phyloP scores from a whole-genome alignment of 1,139 yeast species.

The Suhomyces choctaworum region DNA sequence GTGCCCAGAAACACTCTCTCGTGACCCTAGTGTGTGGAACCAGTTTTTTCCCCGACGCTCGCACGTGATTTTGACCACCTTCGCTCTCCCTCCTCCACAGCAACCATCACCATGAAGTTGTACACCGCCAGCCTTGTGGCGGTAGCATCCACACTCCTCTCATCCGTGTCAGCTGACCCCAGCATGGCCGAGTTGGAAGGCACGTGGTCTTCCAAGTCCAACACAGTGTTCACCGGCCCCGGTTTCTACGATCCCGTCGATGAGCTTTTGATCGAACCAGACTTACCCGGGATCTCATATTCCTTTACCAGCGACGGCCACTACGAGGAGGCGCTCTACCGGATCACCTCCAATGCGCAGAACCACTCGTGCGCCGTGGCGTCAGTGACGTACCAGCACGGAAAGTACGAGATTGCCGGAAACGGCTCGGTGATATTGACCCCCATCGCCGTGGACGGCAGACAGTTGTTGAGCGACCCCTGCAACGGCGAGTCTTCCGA shows the following conservation, averaged over 20 bases:
- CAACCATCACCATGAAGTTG: constrained; percentile 9
- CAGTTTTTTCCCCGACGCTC: background rate
- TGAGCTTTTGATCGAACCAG: constrained; percentile 91
- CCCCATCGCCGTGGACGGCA: constrained; percentile 87
- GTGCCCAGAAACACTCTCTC: background rate
- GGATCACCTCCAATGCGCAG: constrained; percentile 67
- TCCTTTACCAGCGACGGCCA: constrained; percentile 91
- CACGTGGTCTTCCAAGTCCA: constrained; percentile 95
- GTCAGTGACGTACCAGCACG: constrained; percentile 84
- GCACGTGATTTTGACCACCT: background rate
- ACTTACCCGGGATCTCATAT: constrained; percentile 88
- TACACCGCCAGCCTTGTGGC: constrained; percentile 8
- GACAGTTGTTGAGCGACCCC: constrained; percentile 87
- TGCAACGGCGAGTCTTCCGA: constrained; percentile 54
- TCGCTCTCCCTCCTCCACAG: constrained; percentile 1
- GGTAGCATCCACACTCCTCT: constrained; percentile 7
- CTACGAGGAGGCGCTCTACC: constrained; percentile 87
- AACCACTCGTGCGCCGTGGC: constrained; percentile 85
- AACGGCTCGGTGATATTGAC: constrained; percentile 70
- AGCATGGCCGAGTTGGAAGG: constrained; percentile 57
- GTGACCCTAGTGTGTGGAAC: too few relatives aligned
- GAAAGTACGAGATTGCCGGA: constrained; percentile 60
- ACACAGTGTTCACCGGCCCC: constrained; percentile 95
- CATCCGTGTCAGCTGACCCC: constrained; percentile 16
- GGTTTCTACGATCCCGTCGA: constrained; percentile 95